Percentiles rank a stretch among this genome's conserved stretches.
Conservation (phyloP, 139 green algal species). For the Chlorella sp. region DNA sequence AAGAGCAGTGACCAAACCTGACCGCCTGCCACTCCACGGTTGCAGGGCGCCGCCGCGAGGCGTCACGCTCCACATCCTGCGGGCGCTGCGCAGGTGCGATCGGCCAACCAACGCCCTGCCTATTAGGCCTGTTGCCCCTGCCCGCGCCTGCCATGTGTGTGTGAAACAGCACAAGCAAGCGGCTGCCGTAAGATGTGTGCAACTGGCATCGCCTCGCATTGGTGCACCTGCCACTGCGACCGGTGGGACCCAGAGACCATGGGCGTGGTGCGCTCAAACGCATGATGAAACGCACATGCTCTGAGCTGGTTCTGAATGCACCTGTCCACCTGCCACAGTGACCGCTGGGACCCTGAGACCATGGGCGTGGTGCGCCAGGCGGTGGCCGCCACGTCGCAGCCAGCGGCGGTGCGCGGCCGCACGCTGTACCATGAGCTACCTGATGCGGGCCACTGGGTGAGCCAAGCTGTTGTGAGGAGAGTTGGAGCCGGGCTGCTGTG, state of each 20-base stretch:
- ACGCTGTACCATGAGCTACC: constrained; percentile 57
- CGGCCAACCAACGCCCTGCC: too few species aligned
- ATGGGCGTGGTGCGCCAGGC: constrained; percentile 30
- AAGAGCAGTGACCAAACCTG: too few species aligned
- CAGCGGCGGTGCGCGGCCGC: constrained; percentile 2
- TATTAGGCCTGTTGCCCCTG: too few species aligned
- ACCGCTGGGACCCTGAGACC: constrained; percentile 22
- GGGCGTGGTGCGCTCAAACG: constrained; percentile 29
- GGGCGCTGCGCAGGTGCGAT: constrained; percentile 43
- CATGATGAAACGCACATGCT: too few species aligned
- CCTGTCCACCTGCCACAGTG: too few species aligned
- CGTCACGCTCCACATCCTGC: constrained; percentile 64
- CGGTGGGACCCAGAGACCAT: constrained; percentile 28
- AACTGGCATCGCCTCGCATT: too few species aligned
- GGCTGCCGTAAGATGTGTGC: too few species aligned
- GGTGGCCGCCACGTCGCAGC: not conserved
- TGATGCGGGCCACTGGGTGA: constrained; percentile 75
- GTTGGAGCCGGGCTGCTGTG: not conserved
- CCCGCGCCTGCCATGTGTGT: too few species aligned
- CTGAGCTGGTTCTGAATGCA: too few species aligned
- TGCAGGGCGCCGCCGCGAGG: constrained; percentile 50
- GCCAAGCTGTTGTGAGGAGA: not conserved
- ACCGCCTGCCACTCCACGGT: too few species aligned
- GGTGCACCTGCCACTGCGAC: too few species aligned
- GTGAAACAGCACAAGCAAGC: too few species aligned